Conservation (phyloP, 140 eudicot species). For the Stevia rebaudiana region DNA sequence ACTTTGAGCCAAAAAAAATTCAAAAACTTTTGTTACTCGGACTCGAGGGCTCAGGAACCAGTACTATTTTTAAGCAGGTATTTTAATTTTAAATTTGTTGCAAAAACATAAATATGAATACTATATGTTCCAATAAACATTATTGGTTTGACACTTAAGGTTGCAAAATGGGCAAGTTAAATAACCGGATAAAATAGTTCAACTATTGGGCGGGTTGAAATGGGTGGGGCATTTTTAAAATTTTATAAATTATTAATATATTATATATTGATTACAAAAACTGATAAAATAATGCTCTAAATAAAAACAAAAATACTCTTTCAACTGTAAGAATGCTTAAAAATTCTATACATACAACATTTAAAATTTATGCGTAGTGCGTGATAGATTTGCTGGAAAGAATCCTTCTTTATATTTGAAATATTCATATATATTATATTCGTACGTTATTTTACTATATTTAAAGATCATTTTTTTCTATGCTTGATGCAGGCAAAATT, state of each 20-base stretch:
- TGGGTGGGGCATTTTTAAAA: background rate
- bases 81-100: background rate
- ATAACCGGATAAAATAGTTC: background rate
- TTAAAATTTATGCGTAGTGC: background rate
- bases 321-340: background rate
- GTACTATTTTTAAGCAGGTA: constrained; percentile 97
- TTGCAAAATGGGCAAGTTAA: background rate
- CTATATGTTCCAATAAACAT: background rate
- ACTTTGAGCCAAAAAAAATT: constrained; percentile 65
- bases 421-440: background rate
- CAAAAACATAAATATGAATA: background rate
- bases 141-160: background rate
- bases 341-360: background rate
- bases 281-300: background rate
- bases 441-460: background rate
- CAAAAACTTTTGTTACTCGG: constrained; percentile 91
- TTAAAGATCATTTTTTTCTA: constrained; percentile 8
- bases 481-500: constrained; percentile 60
- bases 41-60: constrained; percentile 85
- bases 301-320: background rate
- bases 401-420: background rate
- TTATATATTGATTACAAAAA: background rate
- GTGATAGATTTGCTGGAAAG: background rate
- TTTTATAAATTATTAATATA: background rate
- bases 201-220: background rate